Conservation (phyloP, 169 alveolate genomes). For the Eimeria acervulina region DNA sequence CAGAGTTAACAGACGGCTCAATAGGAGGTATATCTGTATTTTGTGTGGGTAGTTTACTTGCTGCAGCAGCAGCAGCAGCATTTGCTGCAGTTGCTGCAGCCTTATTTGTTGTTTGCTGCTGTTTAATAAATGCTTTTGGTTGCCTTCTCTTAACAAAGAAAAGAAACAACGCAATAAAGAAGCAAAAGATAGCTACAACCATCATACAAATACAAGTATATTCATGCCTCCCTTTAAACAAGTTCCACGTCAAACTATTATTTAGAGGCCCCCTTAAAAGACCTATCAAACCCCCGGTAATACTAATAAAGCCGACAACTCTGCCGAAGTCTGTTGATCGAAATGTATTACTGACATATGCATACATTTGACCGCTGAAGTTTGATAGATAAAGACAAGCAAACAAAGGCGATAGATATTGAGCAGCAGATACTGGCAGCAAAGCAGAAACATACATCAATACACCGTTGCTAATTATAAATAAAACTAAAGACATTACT, state of each 20-base stretch:
- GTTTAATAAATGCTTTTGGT: neutral
- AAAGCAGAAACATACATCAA: constrained; percentile 53
- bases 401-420: constrained; percentile 60
- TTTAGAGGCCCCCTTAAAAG: constrained; percentile 26
- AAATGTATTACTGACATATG: constrained; percentile 68
- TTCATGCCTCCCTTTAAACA: constrained; percentile 15
- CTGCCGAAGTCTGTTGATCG: constrained; percentile 56
- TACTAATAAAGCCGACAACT: constrained; percentile 70
- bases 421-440: neutral
- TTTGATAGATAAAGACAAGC: constrained; percentile 69
- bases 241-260: constrained; percentile 15
- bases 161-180: neutral
- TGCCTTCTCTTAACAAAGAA: constrained; percentile 29
- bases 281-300: constrained; percentile 75
- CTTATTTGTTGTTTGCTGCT: neutral
- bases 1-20: too few species aligned
- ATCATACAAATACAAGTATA: constrained; percentile 55
- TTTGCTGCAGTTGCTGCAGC: neutral
- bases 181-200: too few species aligned
- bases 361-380: constrained; percentile 78
- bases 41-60: neutral
- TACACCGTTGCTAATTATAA: constrained; percentile 31
- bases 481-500: constrained; percentile 37
- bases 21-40: neutral
- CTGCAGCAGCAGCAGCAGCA: too few species aligned